Evolutionary conservation across 78 protist species (phyloP), one percentile per base, ranked within the genome.

Genomic region (Dictyostelium capitatum): DNA sequence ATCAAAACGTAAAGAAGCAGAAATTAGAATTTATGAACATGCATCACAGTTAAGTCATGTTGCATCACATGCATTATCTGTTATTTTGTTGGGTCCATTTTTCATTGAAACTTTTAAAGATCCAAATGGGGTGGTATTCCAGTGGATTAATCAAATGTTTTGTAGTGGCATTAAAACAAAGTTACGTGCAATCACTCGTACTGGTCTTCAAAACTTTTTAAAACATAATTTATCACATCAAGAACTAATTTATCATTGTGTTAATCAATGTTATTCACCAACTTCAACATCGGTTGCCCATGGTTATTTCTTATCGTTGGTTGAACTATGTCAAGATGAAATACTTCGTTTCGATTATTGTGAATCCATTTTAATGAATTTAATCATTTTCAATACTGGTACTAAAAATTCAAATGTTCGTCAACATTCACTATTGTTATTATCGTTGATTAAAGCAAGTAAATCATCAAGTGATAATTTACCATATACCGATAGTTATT

Each of bases 71-170:
- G 95, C 95, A 2, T 41, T 91, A 10, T 53, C 78, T 19, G 90
- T 75, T 6, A 83, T 82, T 25, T 43, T 91, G 12, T 78, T 91
- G 74, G 95, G 95, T 20, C 95, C 95, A 37, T 72, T 20, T 12
- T 91, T 74, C 57, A 69, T 83, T 28, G 90, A 77, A 19, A 81
- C 69, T 51, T 91, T 83, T 12, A 83, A 82, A 53, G 85, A 83
- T 20, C 90, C 95, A 53, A 37, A 30, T 53, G 89, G 92, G 11
- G 91, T 83, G 0, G 57, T 91, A 25, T 91, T 82, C 48, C 95
- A 82, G 37, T 91, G 95, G 95, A 91, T 91, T 15, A 91, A 91
- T 48, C 50, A 41, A 25, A 81, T 91, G 95, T 79, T 91, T 51
- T 56, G 57, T 37, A 43, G 51, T 0, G 41, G 53, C 6, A 77